Conservation (phyloP, 202 grass and related monocot genomes). For the Hordeum pubiflorum region DNA sequence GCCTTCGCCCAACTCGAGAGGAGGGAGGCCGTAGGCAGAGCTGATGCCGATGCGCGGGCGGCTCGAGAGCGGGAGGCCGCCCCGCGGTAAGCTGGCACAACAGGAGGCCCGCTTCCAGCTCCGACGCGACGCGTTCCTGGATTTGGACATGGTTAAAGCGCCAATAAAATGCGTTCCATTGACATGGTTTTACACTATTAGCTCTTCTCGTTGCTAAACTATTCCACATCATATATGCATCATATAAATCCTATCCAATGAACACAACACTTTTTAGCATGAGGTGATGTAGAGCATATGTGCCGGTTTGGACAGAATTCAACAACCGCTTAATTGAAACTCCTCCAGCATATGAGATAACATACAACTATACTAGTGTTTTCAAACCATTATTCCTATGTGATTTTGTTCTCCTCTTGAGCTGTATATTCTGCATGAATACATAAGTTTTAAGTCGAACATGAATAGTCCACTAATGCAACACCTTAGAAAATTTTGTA, state of each 20-base stretch:
- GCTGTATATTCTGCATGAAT: not conserved
- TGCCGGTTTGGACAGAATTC: not conserved
- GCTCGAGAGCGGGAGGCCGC: no score
- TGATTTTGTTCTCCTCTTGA: not conserved
- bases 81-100: no score
- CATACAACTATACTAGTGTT: not conserved
- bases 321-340: not conserved
- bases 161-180: slow-evolving; percentile 5
- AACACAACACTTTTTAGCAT: not conserved
- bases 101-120: no score
- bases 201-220: not conserved
- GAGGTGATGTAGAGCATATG: not conserved
- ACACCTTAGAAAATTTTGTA: not conserved
- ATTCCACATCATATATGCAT: not conserved
- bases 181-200: not conserved
- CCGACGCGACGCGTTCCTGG: no score
- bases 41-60: no score
- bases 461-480: not conserved
- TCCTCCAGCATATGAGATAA: not conserved
- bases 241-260: not conserved
- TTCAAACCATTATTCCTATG: not conserved
- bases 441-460: not conserved
- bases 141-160: not conserved
- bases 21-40: no score
- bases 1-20: no score